These are phyloP conservation scores for Pseudogymnoascus sp. DNA, from an alignment of 2,329 filamentous ascomycete species.

Conservation along the genomic window DNA sequence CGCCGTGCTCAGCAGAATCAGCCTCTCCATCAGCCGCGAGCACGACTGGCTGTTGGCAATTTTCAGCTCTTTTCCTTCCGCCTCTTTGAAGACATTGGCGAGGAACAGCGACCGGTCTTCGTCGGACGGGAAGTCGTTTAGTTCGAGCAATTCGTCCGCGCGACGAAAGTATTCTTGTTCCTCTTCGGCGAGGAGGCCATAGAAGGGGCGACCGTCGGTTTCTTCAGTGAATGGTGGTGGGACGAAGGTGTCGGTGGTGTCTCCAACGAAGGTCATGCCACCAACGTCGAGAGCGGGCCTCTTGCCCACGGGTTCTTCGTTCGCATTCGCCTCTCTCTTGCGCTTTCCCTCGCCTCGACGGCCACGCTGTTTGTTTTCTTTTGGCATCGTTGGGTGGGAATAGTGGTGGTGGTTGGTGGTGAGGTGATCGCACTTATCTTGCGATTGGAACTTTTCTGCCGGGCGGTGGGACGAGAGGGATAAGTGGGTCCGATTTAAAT, in stretches of 20 bases:
- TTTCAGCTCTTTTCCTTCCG: conserved; percentile 88
- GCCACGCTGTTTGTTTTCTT: conserved; percentile 50
- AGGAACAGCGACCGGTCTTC: conserved; percentile 68
- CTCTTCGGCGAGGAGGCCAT: conserved; percentile 82
- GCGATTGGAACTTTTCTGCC: conserved; percentile 6
- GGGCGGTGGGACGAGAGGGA: too few species aligned
- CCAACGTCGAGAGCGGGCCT: conserved; percentile 18
- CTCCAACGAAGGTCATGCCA: conserved; percentile 17
- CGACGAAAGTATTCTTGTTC: conserved; percentile 94
- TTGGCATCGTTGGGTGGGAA: conserved; percentile 39
- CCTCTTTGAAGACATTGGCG: conserved; percentile 77
- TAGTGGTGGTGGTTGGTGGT: conserved; percentile 4
- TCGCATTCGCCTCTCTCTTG: conserved; percentile 38
- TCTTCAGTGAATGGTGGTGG: conserved; percentile 18
- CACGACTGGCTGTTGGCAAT: conserved; percentile 93
- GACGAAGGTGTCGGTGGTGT: conserved; percentile 15
- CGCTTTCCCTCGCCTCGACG: conserved; percentile 43
- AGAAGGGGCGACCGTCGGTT: conserved; percentile 48
- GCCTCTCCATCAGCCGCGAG: conserved; percentile 82
- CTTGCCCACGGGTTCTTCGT: conserved; percentile 27
- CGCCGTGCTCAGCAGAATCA: conserved; percentile 74
- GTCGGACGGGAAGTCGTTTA: conserved; percentile 73
- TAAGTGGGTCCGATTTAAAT: too few species aligned
- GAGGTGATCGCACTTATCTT: too few species aligned
- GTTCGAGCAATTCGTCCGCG: conserved; percentile 81